Percentiles rank a stretch among this genome's conserved stretches.
Conservation (phyloP, 2,329 filamentous ascomycete genomes). For the Pestalotiopsis sp. region DNA sequence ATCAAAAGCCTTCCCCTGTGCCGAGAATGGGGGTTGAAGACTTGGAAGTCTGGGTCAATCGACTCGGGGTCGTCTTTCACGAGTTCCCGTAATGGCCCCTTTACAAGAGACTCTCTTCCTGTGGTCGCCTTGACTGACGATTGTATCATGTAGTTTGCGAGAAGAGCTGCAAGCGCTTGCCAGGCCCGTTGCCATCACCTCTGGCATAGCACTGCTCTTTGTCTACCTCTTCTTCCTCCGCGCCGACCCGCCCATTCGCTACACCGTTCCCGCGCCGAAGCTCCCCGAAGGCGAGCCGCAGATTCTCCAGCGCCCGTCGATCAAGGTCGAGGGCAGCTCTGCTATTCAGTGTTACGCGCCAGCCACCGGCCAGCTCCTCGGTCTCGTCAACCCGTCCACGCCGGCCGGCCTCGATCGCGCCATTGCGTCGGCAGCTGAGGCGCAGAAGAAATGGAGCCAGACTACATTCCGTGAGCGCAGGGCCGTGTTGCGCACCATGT, state of each 20-base stretch:
- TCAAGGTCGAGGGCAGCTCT: constrained; percentile 66
- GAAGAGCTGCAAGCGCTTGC: constrained; percentile 18
- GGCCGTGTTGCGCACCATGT: constrained; percentile 76
- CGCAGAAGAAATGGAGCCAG: constrained; percentile 74
- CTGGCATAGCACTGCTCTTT: constrained; percentile 21
- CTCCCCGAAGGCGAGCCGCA: constrained; percentile 53
- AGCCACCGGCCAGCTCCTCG: constrained; percentile 83
- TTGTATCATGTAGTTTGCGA: constrained; percentile 16
- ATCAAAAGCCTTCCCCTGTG: neutral
- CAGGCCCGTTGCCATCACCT: constrained; percentile 18
- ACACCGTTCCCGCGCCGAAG: constrained; percentile 63
- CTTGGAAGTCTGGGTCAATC: constrained; percentile 25
- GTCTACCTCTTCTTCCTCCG: constrained; percentile 16
- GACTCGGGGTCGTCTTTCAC: constrained; percentile 23
- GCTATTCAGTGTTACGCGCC: constrained; percentile 85
- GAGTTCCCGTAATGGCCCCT: constrained; percentile 22
- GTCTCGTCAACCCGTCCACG: constrained; percentile 75
- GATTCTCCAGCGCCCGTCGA: constrained; percentile 57
- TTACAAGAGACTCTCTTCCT: neutral
- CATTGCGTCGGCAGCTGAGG: constrained; percentile 70
- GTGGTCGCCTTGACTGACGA: neutral
- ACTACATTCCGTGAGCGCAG: constrained; percentile 78
- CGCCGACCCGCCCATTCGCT: constrained; percentile 49
- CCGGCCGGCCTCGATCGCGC: constrained; percentile 76
- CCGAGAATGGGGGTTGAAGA: constrained; percentile 26